Percentiles rank a stretch among this genome's conserved stretches.
Conservation (phyloP, 768 basidiomycete genomes). For the Gymnopilus dilepis region DNA sequence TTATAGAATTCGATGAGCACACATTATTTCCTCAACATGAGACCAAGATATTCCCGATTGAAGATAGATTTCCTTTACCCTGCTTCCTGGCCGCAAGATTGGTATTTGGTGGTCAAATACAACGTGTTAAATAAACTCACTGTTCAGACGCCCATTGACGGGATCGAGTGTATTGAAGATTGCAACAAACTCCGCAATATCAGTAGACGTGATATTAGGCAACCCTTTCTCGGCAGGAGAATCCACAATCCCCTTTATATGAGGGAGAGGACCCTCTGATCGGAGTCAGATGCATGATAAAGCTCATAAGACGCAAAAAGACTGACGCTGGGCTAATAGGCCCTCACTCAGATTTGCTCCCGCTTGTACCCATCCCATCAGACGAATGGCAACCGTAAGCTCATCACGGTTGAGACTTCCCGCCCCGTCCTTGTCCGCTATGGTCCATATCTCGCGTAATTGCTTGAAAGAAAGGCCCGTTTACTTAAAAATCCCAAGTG, state of each 20-base stretch:
- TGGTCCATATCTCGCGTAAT: constrained; percentile 18
- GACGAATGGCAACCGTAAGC: constrained; percentile 15
- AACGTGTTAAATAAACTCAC: not conserved
- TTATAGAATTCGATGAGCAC: not conserved
- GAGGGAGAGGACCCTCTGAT: not conserved
- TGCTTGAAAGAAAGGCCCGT: constrained; percentile 13
- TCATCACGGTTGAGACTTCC: constrained; percentile 13
- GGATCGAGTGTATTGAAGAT: not conserved
- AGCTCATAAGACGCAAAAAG: not conserved
- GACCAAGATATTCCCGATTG: not conserved
- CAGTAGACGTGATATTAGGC: not conserved
- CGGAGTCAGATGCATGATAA: not conserved
- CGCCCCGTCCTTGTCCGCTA: constrained; percentile 14
- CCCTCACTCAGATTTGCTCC: constrained; percentile 11
- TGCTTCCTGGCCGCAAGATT: not conserved
- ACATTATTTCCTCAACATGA: not conserved
- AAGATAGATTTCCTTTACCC: not conserved
- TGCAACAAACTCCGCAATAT: not conserved
- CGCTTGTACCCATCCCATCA: constrained; percentile 19
- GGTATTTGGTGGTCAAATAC: not conserved
- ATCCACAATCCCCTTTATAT: not conserved
- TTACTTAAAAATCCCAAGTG: constrained; percentile 18
- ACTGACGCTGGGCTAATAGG: constrained; percentile 4
- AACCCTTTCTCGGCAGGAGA: not conserved
- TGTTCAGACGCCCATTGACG: not conserved